Conservation (phyloP, 768 basidiomycete genomes). For the Suillus decipiens region DNA sequence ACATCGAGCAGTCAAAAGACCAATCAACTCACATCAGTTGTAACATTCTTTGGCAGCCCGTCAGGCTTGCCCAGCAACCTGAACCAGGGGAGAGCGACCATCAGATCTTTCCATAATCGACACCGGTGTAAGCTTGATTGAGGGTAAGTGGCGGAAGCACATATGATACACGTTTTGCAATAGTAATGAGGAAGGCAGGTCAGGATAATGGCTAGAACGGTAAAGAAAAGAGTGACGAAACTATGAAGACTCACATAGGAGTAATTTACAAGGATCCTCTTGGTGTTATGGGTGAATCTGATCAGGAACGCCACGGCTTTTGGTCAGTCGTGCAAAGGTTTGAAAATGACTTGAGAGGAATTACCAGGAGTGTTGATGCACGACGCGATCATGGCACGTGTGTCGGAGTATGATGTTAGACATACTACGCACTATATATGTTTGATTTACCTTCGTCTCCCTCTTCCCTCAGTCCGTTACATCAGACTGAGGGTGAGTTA, state of each 20-base stretch:
- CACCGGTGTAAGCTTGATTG: conserved; percentile 80
- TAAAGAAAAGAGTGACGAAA: conserved; percentile 37
- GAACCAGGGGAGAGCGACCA: conserved; percentile 90
- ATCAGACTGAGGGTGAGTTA: too few species aligned
- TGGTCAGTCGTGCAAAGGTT: too few species aligned
- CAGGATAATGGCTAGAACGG: conserved; percentile 59
- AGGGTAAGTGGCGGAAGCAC: conserved; percentile 63
- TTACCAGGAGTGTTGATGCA: too few species aligned
- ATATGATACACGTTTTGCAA: conserved; percentile 71
- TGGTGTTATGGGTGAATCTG: background rate
- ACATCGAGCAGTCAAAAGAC: too few species aligned
- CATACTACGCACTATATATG: too few species aligned
- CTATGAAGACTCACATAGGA: conserved; percentile 27
- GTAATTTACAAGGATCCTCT: too few species aligned
- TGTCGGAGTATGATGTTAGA: too few species aligned
- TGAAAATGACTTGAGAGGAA: too few species aligned
- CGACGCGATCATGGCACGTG: too few species aligned
- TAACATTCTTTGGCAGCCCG: conserved; percentile 70
- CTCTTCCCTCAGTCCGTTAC: too few species aligned
- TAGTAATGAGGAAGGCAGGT: conserved; percentile 75
- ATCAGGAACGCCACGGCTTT: background rate
- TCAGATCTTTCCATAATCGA: conserved; percentile 92
- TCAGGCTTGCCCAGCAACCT: conserved; percentile 82
- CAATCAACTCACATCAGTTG: conserved; percentile 62
- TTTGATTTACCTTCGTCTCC: too few species aligned